Evolutionary conservation across 192 early-diverging fungal species (phyloP).

Genomic region (Coemansia erecta): DNA sequence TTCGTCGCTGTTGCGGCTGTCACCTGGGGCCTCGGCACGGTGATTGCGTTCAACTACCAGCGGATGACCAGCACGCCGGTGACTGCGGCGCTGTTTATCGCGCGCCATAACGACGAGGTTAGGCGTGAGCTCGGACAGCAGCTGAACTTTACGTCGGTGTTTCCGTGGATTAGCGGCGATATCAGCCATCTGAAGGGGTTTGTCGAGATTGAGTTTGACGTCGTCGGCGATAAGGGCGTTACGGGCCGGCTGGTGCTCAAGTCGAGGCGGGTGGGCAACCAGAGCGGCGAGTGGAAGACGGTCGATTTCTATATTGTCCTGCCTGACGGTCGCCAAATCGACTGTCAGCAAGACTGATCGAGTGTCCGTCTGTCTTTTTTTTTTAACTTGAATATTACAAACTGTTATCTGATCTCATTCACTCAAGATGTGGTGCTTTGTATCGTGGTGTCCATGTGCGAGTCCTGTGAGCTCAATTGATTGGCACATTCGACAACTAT

Average conservation of each 20-base stretch:
- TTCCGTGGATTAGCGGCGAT: slow-evolving; percentile 54
- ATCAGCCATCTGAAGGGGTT: slow-evolving; percentile 53
- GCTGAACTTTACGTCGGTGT: slow-evolving; percentile 48
- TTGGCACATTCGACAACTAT: too few relatives aligned
- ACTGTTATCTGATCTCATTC: too few relatives aligned
- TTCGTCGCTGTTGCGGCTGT: slow-evolving; percentile 38
- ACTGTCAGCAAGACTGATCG: slow-evolving; percentile 23
- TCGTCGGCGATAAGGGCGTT: slow-evolving; percentile 41
- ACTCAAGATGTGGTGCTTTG: too few relatives aligned
- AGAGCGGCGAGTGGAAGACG: slow-evolving; percentile 54
- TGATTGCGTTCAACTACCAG: slow-evolving; percentile 56
- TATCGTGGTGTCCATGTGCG: too few relatives aligned
- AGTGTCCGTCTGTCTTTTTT: too few relatives aligned
- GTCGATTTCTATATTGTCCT: slow-evolving; percentile 39
- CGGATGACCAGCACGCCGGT: slow-evolving; percentile 54
- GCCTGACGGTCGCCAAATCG: slow-evolving; percentile 41
- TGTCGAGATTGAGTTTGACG: slow-evolving; percentile 50
- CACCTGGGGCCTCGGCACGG: slow-evolving; percentile 45
- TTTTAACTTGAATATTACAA: too few relatives aligned
- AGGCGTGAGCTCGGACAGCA: slow-evolving; percentile 30
- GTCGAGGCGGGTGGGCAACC: slow-evolving; percentile 45
- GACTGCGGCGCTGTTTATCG: slow-evolving; percentile 49
- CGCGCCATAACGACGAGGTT: slow-evolving; percentile 46
- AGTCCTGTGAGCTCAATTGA: too few relatives aligned
- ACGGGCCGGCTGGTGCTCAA: slow-evolving; percentile 40